These are phyloP conservation scores for Quercus agrifolia DNA, from an alignment of 306 rosid species.

Conservation along the genomic window DNA sequence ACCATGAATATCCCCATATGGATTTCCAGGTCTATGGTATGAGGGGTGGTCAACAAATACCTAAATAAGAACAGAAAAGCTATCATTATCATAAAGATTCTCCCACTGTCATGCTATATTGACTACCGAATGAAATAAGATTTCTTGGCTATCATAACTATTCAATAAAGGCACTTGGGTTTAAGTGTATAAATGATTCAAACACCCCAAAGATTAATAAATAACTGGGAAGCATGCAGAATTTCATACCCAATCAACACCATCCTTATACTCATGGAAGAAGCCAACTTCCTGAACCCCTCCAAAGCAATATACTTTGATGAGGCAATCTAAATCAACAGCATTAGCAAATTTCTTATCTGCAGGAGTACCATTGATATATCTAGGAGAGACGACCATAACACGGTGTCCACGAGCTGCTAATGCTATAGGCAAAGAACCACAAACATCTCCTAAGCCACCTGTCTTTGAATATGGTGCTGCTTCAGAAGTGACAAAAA, in stretches of 20 bases:
- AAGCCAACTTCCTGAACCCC: slow-evolving; percentile 70
- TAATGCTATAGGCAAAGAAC: slow-evolving; percentile 77
- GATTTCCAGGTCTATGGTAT: slow-evolving; percentile 80
- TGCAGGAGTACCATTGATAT: slow-evolving; percentile 50
- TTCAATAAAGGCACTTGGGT: background rate
- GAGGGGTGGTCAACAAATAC: slow-evolving; percentile 85
- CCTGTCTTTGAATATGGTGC: slow-evolving; percentile 91
- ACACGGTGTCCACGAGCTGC: slow-evolving; percentile 85
- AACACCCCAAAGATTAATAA: background rate
- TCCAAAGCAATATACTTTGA: slow-evolving; percentile 52
- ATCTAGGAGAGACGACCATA: slow-evolving; percentile 86
- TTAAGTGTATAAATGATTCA: background rate
- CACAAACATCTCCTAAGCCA: slow-evolving; percentile 94
- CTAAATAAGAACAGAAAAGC: slow-evolving; percentile 34
- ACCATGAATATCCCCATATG: slow-evolving; percentile 71
- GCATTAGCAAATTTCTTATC: slow-evolving; percentile 49
- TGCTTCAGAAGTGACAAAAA: slow-evolving; percentile 80
- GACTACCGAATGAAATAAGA: background rate
- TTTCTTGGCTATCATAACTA: background rate
- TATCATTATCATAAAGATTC: slow-evolving; percentile 5
- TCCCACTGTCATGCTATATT: background rate
- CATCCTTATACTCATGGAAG: slow-evolving; percentile 65
- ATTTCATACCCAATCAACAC: slow-evolving; percentile 83
- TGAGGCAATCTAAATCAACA: slow-evolving; percentile 28
- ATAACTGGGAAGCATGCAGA: background rate